phyloP scores from a whole-genome alignment of 345 rosid species.

The Aquilaria yunnanensis region DNA sequence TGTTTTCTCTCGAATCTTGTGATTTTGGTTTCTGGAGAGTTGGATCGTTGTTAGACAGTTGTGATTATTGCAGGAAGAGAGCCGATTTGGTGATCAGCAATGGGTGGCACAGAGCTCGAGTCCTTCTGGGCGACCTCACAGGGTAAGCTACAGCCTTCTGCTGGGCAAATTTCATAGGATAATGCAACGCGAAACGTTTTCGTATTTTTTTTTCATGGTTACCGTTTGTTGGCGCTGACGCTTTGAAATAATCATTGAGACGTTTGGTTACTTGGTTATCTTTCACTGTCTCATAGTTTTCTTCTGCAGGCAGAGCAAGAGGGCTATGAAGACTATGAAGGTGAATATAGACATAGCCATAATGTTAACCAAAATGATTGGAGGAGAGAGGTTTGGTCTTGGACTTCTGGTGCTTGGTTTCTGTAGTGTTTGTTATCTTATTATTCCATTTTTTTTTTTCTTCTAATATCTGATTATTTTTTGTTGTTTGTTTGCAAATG shows the following conservation, averaged over 20 bases:
- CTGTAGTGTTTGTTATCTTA: neutral
- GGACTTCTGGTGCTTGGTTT: neutral
- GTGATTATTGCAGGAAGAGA: slow-evolving; percentile 19
- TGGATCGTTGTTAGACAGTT: neutral
- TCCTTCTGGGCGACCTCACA: slow-evolving; percentile 31
- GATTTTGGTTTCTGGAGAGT: neutral
- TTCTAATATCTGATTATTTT: neutral
- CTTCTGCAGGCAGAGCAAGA: slow-evolving; percentile 22
- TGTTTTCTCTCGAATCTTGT: neutral
- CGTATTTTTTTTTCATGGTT: too few species aligned
- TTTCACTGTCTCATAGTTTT: neutral
- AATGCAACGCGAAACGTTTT: too few species aligned
- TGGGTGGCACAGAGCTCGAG: slow-evolving; percentile 25
- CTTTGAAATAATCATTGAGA: too few species aligned
- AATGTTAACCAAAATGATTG: slow-evolving; percentile 21
- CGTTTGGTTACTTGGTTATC: too few species aligned
- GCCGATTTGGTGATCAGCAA: slow-evolving; percentile 14
- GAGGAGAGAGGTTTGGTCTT: slow-evolving; percentile 26
- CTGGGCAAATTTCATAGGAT: too few species aligned
- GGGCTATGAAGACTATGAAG: slow-evolving; percentile 23
- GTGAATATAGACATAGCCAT: slow-evolving; percentile 12
- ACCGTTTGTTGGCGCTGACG: too few species aligned
- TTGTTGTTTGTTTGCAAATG: slow-evolving; percentile 6
- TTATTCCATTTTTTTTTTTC: neutral
- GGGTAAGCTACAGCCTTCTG: slow-evolving; percentile 19